Evolutionary conservation across 768 basidiomycete genomes (phyloP), one percentile per base, ranked within the genome.

Genomic region (Tulasnella sp.): DNA sequence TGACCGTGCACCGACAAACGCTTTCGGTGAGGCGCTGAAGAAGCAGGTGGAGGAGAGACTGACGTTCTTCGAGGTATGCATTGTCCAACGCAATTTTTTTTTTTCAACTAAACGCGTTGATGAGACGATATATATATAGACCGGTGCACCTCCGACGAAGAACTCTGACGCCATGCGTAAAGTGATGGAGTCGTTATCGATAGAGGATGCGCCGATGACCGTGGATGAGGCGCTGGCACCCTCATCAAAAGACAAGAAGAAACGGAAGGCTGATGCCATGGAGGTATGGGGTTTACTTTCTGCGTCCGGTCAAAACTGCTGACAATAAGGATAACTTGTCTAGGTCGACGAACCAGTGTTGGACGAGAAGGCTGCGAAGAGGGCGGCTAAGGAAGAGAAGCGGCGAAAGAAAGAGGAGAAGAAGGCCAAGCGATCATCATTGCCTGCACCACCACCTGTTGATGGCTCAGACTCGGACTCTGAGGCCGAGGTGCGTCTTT

Each of bases 31-130:
- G 68, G 96, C 92, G 2, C 80, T 99, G 9, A 81, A 88, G 3
- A 77, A 80, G 4, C 96, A 99, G 72, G 96, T 99, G 12, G 94
- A 98, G 70, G 94, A 98, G 71, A 84, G 96, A 11, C 78, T 99
- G 2, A 76, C 77, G 60, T 98, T 98, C 75, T 99, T 96, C 74
- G 92, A 94, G 69, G 72, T 73, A 51, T 41, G 69, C 64, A 7
- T 11, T 10, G 41, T n/a, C n/a, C n/a, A n/a, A n/a, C n/a, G n/a
- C n/a, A n/a, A n/a, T n/a, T n/a, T 31, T 29, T 22, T 53, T 46
- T 4, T 29, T 45, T n/a, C 27, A 25, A 29, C 38, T 9, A 49
- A 21, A n/a, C n/a, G n/a, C n/a, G n/a, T n/a, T n/a, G n/a, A 38
- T 38, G 7, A 38, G 15, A 38, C 34, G 34, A 21, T 27, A 21